Evolutionary conservation across 441 rosid genomes (phyloP).

Genomic region (Geranium incanum): DNA sequence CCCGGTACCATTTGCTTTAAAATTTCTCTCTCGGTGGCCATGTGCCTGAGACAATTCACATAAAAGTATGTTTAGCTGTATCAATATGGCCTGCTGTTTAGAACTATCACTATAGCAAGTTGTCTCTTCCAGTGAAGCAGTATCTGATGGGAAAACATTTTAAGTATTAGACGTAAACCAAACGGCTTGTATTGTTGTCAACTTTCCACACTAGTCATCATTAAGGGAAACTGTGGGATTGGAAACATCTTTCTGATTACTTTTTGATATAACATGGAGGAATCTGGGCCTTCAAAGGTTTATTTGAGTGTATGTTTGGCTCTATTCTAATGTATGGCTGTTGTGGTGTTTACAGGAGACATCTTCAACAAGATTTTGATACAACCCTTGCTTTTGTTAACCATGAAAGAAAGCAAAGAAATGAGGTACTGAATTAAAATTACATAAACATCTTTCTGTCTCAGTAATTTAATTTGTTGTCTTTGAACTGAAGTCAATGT

Average conservation of each 20-base stretch:
- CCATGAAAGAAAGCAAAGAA: constrained; percentile 91
- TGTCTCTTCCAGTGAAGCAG: background rate
- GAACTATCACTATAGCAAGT: background rate
- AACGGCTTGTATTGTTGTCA: too few species aligned
- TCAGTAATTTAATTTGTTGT: background rate
- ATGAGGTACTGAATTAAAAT: constrained; percentile 44
- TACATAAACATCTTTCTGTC: background rate
- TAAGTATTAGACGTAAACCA: too few species aligned
- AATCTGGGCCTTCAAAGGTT: background rate
- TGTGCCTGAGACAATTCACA: background rate
- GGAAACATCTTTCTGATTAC: too few species aligned
- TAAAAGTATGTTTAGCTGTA: background rate
- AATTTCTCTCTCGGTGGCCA: background rate
- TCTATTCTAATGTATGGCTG: background rate
- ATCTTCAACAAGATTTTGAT: constrained; percentile 89
- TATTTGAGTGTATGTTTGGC: background rate
- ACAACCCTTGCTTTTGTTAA: constrained; percentile 77
- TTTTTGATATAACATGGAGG: background rate
- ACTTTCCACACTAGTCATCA: too few species aligned
- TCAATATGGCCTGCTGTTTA: background rate
- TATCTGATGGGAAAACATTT: too few species aligned
- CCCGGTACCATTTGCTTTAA: background rate
- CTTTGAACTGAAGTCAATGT: background rate
- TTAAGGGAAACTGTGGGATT: too few species aligned
- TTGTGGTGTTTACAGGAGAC: constrained; percentile 50